Evolutionary conservation across 2,329 filamentous ascomycete genomes (phyloP).

Genomic region (Alternaria dauci): DNA sequence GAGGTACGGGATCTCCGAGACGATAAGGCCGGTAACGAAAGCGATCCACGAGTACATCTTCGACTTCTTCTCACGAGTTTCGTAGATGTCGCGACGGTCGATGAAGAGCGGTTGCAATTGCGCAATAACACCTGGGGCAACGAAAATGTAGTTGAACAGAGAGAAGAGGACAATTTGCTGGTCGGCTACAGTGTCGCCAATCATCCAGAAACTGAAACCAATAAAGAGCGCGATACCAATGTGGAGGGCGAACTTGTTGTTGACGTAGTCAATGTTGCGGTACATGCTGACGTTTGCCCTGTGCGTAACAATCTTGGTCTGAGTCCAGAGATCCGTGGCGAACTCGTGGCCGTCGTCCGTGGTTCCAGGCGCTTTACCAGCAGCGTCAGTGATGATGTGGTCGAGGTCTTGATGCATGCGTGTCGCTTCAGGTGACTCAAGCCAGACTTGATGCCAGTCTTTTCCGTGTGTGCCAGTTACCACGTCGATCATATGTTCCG

Average conservation of each 20-base stretch:
- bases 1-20: constrained; percentile 74
- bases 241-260: constrained; percentile 39
- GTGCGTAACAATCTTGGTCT: constrained; percentile 34
- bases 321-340: constrained; percentile 33
- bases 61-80: constrained; percentile 67
- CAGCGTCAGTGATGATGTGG: constrained; percentile 49
- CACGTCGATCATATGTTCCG: constrained; percentile 83
- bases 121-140: constrained; percentile 51
- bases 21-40: constrained; percentile 73
- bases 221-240: constrained; percentile 35
- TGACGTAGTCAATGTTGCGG: constrained; percentile 38
- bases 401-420: constrained; percentile 51
- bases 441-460: constrained; percentile 53
- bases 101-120: constrained; percentile 58
- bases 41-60: constrained; percentile 78
- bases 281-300: constrained; percentile 35
- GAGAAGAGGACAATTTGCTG: constrained; percentile 56
- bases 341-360: constrained; percentile 52
- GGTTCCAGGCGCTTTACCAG: constrained; percentile 48
- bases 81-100: constrained; percentile 58
- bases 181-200: constrained; percentile 44
- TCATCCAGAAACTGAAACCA: constrained; percentile 40
- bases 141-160: constrained; percentile 60
- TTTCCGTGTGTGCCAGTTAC: constrained; percentile 57
- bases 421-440: constrained; percentile 44